Percentiles rank a stretch among this genome's conserved stretches.
Evolutionary conservation across 257 asterid genomes (phyloP).

Genomic region (Prunella vulgaris): DNA sequence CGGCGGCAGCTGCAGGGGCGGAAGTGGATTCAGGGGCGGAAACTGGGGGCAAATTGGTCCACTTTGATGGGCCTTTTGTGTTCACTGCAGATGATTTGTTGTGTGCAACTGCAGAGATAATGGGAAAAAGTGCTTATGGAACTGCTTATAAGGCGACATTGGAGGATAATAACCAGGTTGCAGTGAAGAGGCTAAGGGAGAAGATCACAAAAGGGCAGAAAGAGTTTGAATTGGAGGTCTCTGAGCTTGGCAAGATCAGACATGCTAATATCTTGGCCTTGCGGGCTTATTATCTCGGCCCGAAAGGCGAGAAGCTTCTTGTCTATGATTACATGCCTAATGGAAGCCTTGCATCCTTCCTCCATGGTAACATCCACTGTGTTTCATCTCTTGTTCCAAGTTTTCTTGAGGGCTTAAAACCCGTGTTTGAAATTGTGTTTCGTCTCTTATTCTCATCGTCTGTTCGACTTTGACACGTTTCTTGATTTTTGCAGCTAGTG

Average conservation of each 20-base stretch:
- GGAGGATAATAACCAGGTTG: constrained; percentile 74
- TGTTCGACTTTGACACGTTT: neutral
- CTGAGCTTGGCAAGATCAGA: constrained; percentile 71
- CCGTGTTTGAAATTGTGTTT: neutral
- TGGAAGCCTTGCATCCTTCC: constrained; percentile 92
- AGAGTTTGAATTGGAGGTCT: constrained; percentile 78
- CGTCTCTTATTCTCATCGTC: neutral
- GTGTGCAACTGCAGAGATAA: constrained; percentile 92
- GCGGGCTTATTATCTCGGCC: constrained; percentile 89
- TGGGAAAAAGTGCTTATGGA: constrained; percentile 88
- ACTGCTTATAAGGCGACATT: constrained; percentile 89
- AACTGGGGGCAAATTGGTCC: constrained; percentile 90
- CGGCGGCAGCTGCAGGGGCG: constrained; percentile 29
- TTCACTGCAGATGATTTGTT: constrained; percentile 84
- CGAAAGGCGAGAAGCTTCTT: constrained; percentile 98
- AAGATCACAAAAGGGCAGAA: constrained; percentile 78
- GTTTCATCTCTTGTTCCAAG: neutral
- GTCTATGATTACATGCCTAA: constrained; percentile 79
- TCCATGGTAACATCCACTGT: constrained; percentile 59
- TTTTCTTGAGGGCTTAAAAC: neutral
- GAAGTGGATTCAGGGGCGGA: constrained; percentile 49
- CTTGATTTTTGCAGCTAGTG: neutral
- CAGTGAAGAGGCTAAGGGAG: constrained; percentile 87
- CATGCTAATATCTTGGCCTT: constrained; percentile 68
- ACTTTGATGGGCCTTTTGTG: constrained; percentile 84